Evolutionary conservation across 2,329 filamentous ascomycete genomes (phyloP).

Genomic region (Botrytis fragariae): DNA sequence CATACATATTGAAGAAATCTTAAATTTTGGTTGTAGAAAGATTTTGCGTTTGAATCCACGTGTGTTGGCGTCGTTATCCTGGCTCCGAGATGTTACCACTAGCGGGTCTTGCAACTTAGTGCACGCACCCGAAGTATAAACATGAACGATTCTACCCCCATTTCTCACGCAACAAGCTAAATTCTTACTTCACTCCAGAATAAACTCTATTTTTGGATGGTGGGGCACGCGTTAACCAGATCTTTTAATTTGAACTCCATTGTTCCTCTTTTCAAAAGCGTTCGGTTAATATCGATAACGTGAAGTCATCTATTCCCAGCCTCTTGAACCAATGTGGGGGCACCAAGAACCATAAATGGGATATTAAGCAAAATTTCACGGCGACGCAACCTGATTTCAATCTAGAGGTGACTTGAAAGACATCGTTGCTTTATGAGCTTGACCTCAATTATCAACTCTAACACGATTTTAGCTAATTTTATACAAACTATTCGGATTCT

Average conservation of each 20-base stretch:
- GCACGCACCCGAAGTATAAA: neutral
- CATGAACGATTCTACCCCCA: neutral
- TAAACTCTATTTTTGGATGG: neutral
- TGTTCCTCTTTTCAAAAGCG: neutral
- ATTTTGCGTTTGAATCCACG: neutral
- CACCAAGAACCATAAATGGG: neutral
- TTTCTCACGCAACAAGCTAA: neutral
- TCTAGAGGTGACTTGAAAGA: neutral
- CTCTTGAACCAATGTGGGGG: neutral
- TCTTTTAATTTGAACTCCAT: neutral
- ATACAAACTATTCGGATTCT: neutral
- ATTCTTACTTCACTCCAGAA: neutral
- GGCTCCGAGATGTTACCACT: neutral
- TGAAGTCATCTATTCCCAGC: neutral
- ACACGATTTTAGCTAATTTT: neutral
- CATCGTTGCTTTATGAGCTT: neutral
- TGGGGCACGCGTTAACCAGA: neutral
- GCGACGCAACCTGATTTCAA: neutral
- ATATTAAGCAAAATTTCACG: neutral
- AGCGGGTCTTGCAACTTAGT: neutral
- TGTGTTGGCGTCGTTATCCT: neutral
- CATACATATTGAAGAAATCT: neutral
- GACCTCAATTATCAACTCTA: neutral
- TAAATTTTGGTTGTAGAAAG: neutral
- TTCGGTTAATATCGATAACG: neutral